phyloP scores from a whole-genome alignment of 257 asterid genomes.

The Nyctanthes arbortristis region DNA sequence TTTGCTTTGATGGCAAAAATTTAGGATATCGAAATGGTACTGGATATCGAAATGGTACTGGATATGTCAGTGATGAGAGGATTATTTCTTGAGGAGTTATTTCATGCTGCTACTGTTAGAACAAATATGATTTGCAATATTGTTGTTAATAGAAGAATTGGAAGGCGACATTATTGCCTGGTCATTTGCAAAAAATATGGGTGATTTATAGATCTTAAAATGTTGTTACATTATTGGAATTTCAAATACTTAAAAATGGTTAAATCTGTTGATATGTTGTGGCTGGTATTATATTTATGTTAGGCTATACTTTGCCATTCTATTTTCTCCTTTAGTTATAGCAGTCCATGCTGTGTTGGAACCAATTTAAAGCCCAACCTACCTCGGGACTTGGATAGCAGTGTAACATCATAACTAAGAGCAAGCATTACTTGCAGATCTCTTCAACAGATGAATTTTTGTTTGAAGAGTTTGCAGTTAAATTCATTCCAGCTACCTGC shows the following conservation, averaged over 20 bases:
- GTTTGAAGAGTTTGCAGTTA: too few relatives aligned
- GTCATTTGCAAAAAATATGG: not conserved
- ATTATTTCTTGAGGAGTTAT: constrained; percentile 8
- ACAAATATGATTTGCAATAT: constrained; percentile 12
- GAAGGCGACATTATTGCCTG: not conserved
- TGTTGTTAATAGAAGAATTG: not conserved
- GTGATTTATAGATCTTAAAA: not conserved
- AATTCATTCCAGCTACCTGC: too few relatives aligned
- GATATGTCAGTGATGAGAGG: not conserved
- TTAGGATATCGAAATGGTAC: constrained; percentile 16
- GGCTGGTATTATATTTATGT: not conserved
- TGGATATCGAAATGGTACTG: constrained; percentile 23
- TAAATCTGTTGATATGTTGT: not conserved
- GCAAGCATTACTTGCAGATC: not conserved
- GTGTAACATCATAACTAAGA: not conserved
- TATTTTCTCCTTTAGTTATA: not conserved
- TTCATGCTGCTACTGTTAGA: not conserved
- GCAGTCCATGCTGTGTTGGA: not conserved
- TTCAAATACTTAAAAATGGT: not conserved
- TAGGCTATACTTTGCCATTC: not conserved
- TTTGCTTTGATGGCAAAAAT: constrained; percentile 9
- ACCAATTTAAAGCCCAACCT: not conserved
- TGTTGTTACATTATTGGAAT: not conserved
- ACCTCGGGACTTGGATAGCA: not conserved
- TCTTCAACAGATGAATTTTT: not conserved